phyloP scores from a whole-genome alignment of 78 protist genomes.

The Cyanophora paradoxa region DNA sequence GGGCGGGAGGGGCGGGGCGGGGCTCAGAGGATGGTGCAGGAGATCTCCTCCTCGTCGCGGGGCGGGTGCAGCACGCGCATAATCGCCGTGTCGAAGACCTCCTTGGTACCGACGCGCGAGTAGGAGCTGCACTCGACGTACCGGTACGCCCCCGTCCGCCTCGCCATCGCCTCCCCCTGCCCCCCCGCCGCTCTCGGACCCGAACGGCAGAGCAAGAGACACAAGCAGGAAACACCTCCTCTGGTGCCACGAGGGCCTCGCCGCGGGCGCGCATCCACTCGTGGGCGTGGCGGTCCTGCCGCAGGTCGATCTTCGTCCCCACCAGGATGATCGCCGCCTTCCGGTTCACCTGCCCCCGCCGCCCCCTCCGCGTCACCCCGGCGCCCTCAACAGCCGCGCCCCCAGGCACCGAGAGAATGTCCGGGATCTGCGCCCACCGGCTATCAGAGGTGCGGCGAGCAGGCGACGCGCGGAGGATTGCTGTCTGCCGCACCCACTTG shows the following conservation, averaged over 20 bases:
- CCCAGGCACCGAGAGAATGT: too few relatives aligned
- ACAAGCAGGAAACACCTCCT: not conserved
- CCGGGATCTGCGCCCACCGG: too few relatives aligned
- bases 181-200: too few relatives aligned
- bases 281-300: constrained; percentile 45
- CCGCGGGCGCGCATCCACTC: constrained; percentile 19
- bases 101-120: not conserved
- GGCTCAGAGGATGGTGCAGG: too few relatives aligned
- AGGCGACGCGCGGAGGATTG: too few relatives aligned
- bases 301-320: constrained; percentile 72
- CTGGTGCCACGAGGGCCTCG: not conserved
- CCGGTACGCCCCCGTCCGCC: not conserved
- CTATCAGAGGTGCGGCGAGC: too few relatives aligned
- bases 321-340: constrained; percentile 66
- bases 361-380: too few relatives aligned
- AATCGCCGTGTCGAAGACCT: not conserved
- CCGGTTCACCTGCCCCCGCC: too few relatives aligned
- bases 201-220: not conserved
- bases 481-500: constrained; percentile 32
- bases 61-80: too few relatives aligned
- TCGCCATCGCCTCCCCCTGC: constrained; percentile 5
- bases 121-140: constrained; percentile 4
- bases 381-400: too few relatives aligned
- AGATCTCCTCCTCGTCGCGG: too few relatives aligned
- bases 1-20: too few relatives aligned